Conservation (phyloP, 1,284 basidiomycete genomes). For the Apiotrichum montevideense region DNA sequence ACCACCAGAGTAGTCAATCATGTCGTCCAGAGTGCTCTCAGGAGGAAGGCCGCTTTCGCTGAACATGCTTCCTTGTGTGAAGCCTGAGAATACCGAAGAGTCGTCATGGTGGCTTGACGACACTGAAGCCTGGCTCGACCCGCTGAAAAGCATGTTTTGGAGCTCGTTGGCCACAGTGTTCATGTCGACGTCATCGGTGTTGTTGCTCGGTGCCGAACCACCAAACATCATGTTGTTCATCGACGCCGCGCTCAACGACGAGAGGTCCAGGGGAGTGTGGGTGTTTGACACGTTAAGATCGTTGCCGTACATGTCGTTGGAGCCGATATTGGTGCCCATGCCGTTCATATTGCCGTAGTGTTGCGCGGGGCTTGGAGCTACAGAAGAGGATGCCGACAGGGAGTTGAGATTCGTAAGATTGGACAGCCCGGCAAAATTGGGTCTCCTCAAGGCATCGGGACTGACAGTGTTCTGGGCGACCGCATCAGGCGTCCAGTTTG, state of each 20-base stretch:
- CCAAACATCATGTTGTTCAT: conserved; percentile 14
- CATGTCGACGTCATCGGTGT: conserved; percentile 24
- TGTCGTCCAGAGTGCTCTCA: conserved; percentile 29
- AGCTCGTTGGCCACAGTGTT: conserved; percentile 24
- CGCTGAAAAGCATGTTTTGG: conserved; percentile 30
- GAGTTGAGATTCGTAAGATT: conserved; percentile 12
- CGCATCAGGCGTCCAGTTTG: conserved; percentile 15
- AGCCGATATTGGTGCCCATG: conserved; percentile 2
- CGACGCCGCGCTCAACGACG: conserved; percentile 9
- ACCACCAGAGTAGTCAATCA: conserved; percentile 39
- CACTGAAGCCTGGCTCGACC: conserved; percentile 28
- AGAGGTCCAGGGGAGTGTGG: conserved; percentile 9
- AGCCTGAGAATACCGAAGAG: conserved; percentile 31
- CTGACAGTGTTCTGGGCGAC: conserved; percentile 29
- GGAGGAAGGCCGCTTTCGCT: conserved; percentile 36
- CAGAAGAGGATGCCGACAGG: conserved; percentile 15
- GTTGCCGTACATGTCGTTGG: conserved; percentile 11
- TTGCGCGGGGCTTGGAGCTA: conserved; percentile 14
- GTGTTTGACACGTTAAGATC: conserved; percentile 1
- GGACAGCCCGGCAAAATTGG: conserved; percentile 25
- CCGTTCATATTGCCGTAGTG: conserved; percentile 8
- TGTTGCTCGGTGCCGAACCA: conserved; percentile 4
- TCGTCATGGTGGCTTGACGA: conserved; percentile 30
- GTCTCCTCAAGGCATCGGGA: conserved; percentile 32
- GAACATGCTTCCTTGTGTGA: conserved; percentile 23